These are phyloP conservation scores for Trypanosoma cruzi DNA, from an alignment of 208 protist species.

Conservation along the genomic window DNA sequence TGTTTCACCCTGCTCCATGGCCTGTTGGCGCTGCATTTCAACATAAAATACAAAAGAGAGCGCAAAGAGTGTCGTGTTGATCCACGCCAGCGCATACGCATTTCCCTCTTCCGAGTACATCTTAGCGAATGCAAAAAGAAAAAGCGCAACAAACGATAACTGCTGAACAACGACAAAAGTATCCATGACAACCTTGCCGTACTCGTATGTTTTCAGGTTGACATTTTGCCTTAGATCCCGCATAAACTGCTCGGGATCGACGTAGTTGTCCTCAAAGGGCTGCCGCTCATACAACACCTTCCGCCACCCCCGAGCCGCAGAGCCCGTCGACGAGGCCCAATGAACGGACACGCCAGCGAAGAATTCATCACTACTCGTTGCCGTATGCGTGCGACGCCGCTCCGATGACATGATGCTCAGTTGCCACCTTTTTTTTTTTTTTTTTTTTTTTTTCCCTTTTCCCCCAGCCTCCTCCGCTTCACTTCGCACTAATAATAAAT, in stretches of 20 bases:
- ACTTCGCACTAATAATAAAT: too few species aligned
- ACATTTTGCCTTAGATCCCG: constrained; percentile 81
- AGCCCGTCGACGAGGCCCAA: constrained; percentile 15
- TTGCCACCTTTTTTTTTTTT: background rate
- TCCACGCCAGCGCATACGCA: constrained; percentile 50
- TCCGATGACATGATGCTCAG: background rate
- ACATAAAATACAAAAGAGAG: constrained; percentile 45
- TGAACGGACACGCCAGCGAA: background rate
- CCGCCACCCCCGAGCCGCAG: constrained; percentile 44
- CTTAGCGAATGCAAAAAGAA: constrained; percentile 68
- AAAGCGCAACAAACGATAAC: constrained; percentile 87
- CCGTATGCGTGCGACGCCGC: background rate
- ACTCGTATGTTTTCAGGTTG: constrained; percentile 75
- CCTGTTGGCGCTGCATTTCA: constrained; percentile 28
- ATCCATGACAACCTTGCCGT: constrained; percentile 75
- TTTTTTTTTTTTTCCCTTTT: background rate
- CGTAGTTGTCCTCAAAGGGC: constrained; percentile 92
- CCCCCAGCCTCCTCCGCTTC: background rate
- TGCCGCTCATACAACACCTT: constrained; percentile 87
- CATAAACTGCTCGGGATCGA: constrained; percentile 81
- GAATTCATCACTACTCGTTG: constrained; percentile 8
- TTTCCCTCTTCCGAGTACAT: constrained; percentile 37
- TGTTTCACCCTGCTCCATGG: constrained; percentile 18
- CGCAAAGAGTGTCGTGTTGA: constrained; percentile 52
- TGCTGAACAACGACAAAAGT: constrained; percentile 87